Evolutionary conservation across 2,329 filamentous ascomycete genomes (phyloP).

Genomic region (Xylariaceae sp.): DNA sequence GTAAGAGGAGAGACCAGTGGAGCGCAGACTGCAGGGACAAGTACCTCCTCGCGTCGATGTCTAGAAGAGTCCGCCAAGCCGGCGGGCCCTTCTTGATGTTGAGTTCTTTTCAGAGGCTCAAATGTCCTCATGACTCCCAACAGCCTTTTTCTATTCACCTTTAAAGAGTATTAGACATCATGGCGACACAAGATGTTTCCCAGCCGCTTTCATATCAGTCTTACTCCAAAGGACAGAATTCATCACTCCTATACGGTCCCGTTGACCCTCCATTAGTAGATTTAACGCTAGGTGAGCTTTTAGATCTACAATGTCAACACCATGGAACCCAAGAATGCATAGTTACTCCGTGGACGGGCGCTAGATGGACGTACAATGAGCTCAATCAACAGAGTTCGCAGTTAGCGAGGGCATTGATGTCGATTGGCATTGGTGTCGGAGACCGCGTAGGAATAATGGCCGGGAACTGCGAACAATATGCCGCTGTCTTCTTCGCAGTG

Average conservation of each 20-base stretch:
- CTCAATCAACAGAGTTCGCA: constrained; percentile 67
- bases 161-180: constrained; percentile 18
- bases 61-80: neutral
- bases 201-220: constrained; percentile 26
- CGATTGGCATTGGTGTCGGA: constrained; percentile 70
- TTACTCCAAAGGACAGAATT: constrained; percentile 44
- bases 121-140: neutral
- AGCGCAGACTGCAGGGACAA: neutral
- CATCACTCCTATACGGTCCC: constrained; percentile 71
- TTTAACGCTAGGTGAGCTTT: constrained; percentile 73
- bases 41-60: constrained; percentile 9
- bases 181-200: constrained; percentile 38
- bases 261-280: constrained; percentile 73
- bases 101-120: constrained; percentile 6
- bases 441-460: constrained; percentile 80
- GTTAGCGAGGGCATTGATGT: constrained; percentile 70
- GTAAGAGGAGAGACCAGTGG: constrained; percentile 8
- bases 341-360: constrained; percentile 77
- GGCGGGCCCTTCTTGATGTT: neutral
- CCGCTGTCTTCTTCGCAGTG: constrained; percentile 76
- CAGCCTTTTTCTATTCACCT: neutral
- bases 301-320: constrained; percentile 72
- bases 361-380: constrained; percentile 74
- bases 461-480: constrained; percentile 82
- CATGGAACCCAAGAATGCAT: constrained; percentile 72